Conservation (phyloP, 208 protist genomes). For the Trypanosomatidae sp. region DNA sequence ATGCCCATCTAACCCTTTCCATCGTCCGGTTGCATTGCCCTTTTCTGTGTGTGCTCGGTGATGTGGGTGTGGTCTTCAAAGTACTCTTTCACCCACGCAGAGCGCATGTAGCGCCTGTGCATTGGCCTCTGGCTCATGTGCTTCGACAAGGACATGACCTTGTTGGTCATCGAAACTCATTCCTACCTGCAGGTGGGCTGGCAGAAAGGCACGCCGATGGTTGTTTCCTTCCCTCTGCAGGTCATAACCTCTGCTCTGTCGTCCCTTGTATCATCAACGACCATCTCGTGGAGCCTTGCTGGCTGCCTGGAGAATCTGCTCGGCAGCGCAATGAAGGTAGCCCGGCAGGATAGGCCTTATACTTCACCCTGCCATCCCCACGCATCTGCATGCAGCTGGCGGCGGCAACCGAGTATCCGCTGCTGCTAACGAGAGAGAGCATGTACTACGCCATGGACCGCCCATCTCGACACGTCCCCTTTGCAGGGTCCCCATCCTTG, state of each 20-base stretch:
- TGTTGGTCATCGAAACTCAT: constrained; percentile 49
- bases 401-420: constrained; percentile 9
- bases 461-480: neutral
- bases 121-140: constrained; percentile 44
- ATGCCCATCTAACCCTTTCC: constrained; percentile 54
- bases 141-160: constrained; percentile 54
- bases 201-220: constrained; percentile 29
- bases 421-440: constrained; percentile 22
- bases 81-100: constrained; percentile 43
- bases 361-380: neutral
- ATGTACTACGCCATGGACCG: constrained; percentile 12
- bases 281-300: constrained; percentile 45
- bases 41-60: constrained; percentile 48
- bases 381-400: constrained; percentile 11
- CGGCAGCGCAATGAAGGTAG: constrained; percentile 13
- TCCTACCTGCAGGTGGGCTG: constrained; percentile 37
- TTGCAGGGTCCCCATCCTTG: neutral
- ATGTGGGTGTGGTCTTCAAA: constrained; percentile 61
- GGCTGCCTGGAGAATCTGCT: constrained; percentile 50
- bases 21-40: constrained; percentile 40
- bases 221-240: constrained; percentile 53
- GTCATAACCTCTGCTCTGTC: constrained; percentile 45
- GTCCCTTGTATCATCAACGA: constrained; percentile 35
- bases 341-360: neutral
- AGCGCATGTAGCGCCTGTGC: constrained; percentile 34